A percentile compares a stretch with the other conserved stretches of the same genome.
phyloP scores from a whole-genome alignment of 331 rosid species.

The Quercus lobata region DNA sequence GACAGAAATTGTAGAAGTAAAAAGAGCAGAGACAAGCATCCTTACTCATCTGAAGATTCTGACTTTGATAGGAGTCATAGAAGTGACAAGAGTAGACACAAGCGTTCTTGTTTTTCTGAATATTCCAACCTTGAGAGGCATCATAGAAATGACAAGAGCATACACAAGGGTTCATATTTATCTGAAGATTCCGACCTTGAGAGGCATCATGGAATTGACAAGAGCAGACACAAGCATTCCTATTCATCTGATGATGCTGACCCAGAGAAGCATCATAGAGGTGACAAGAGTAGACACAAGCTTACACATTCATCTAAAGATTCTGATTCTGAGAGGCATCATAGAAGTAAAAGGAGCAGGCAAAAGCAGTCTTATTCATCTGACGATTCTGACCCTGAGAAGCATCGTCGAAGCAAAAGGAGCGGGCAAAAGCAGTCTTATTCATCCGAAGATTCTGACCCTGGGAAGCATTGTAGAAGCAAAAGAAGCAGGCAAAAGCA shows the following conservation, averaged over 20 bases:
- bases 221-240: constrained; percentile 30
- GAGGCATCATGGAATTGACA: constrained; percentile 17
- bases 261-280: constrained; percentile 3
- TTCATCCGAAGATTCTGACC: constrained; percentile 14
- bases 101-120: constrained; percentile 17
- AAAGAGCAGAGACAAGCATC: constrained; percentile 18
- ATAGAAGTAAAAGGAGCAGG: constrained; percentile 17
- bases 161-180: not conserved
- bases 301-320: constrained; percentile 17
- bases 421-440: constrained; percentile 17
- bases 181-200: constrained; percentile 14
- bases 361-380: constrained; percentile 19
- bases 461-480: not conserved
- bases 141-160: constrained; percentile 21
- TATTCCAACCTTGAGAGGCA: constrained; percentile 14
- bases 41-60: constrained; percentile 24
- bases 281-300: constrained; percentile 24
- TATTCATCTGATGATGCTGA: constrained; percentile 47
- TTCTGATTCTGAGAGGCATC: constrained; percentile 1
- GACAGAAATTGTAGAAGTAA: constrained; percentile 24
- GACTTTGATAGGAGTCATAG: constrained; percentile 23
- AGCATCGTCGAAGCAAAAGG: constrained; percentile 12
- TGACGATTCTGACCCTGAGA: constrained; percentile 24
- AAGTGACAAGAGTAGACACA: constrained; percentile 28
- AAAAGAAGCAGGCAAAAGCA: not conserved